Base-by-base conservation (phyloP, 768 basidiomycete genomes). In the Amyloporia xantha region DNA sequence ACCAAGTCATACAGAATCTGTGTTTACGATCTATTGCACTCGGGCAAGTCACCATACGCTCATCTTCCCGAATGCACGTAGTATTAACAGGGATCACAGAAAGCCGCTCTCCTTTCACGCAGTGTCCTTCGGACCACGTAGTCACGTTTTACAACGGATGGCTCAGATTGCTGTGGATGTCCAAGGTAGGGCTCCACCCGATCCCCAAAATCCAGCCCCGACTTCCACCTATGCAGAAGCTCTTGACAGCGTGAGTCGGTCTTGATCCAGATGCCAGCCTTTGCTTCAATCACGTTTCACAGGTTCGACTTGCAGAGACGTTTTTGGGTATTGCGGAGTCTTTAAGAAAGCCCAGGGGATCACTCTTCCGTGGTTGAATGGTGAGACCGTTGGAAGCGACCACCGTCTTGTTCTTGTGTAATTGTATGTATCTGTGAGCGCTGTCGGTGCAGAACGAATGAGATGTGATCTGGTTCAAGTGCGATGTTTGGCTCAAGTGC, bases 281-380 rank as follows among this genome's bases (percentile, higher is more conserved):
- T 44, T 43, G 20, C 42, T 7, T 48, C 19, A 11, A 9, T 7
- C 10, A 2, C 6, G 27, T 3, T 11, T 36, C 21, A 5, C 50
- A 81, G 79, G 68, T 81, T 11, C 72, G 69, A 50, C 69, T 82
- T 9, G 73, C 79, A 0, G 68, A 80, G 55, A 75, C 80, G 2
- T 82, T 82, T 69, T 57, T 81, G 20, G 73, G 72, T 25, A 71
- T 81, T 46, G 78, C 79, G 0, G 76, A 79, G 45, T 79, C 80
- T 1, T 58, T 82, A 62, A 68, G 70, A 53, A 82, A 77, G 55
- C 75, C 79, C 3, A 64, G 80, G 55, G 81, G 75, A 1, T 68
- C 72, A 17, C 58, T 81, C 47, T 21, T 40, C 20, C 38, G 20
- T 21, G 38, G 12, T 6, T 40, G 17, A 19, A 21, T 17, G 19